Percentiles rank a stretch among this genome's conserved stretches.
Evolutionary conservation across 2,329 filamentous ascomycete genomes (phyloP).

Genomic region (Periconia macrospinosa): DNA sequence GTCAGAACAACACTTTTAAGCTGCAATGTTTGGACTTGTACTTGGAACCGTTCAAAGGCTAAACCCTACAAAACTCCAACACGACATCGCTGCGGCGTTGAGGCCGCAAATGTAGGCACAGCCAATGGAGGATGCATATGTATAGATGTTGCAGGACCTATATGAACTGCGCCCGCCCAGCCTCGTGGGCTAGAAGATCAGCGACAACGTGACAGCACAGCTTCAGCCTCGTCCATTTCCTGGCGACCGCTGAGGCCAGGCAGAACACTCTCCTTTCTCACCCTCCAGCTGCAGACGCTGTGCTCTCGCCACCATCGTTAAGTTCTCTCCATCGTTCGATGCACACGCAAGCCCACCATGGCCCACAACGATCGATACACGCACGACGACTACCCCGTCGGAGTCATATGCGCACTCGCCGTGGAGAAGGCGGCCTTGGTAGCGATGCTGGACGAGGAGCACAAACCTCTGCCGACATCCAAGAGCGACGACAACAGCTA

Average conservation of each 20-base stretch:
- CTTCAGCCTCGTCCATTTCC: neutral
- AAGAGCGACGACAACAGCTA: slow-evolving; percentile 6
- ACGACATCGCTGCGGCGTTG: too few species aligned
- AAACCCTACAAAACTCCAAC: too few species aligned
- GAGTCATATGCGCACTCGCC: slow-evolving; percentile 4
- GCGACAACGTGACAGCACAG: neutral
- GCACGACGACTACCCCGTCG: slow-evolving; percentile 2
- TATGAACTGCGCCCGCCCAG: too few species aligned
- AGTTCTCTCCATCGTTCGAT: neutral
- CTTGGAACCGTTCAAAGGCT: too few species aligned
- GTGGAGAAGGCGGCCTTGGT: slow-evolving; percentile 1
- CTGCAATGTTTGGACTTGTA: too few species aligned
- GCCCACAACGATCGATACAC: neutral
- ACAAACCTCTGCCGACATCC: neutral
- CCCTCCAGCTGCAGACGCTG: neutral
- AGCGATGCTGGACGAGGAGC: slow-evolving; percentile 1
- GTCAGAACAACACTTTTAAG: too few species aligned
- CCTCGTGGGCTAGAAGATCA: too few species aligned
- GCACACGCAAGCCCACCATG: neutral
- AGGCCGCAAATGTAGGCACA: too few species aligned
- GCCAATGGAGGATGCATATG: too few species aligned
- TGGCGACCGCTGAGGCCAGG: neutral
- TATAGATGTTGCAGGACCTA: too few species aligned
- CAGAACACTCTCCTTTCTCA: neutral
- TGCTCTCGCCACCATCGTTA: neutral